A percentile compares a stretch with the other conserved stretches of the same genome.
Evolutionary conservation across 495 filamentous ascomycete species (phyloP).

Genomic region (Tuber melanosporum): DNA sequence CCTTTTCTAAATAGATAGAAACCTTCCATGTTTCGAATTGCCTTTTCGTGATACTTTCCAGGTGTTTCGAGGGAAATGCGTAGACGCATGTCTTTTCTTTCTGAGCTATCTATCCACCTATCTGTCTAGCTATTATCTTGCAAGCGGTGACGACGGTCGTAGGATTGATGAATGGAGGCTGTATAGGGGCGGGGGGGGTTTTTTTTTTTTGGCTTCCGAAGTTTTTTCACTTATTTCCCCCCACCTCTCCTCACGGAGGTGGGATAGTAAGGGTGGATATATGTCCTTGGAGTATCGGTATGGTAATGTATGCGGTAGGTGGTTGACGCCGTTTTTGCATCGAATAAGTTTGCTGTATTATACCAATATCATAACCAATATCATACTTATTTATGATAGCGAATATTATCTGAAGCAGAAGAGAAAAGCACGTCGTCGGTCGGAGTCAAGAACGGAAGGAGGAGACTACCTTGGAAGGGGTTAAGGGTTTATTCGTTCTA

Average conservation of each 20-base stretch:
- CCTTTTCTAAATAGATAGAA: constrained; percentile 5
- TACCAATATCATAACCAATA: too few relatives aligned
- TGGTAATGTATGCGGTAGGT: background rate
- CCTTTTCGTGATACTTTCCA: constrained; percentile 13
- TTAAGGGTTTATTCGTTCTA: too few relatives aligned
- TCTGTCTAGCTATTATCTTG: background rate
- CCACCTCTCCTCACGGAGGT: background rate
- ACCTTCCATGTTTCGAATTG: constrained; percentile 12
- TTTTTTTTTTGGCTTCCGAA: background rate
- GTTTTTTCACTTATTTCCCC: background rate
- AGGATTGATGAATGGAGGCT: background rate
- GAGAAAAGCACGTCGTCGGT: too few relatives aligned
- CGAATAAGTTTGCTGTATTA: background rate
- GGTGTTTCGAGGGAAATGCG: background rate
- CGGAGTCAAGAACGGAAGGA: too few relatives aligned
- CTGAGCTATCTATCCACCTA: background rate
- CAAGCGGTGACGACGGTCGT: background rate
- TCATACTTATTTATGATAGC: too few relatives aligned
- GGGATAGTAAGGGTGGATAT: background rate
- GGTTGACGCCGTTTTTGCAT: background rate
- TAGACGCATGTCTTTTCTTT: background rate
- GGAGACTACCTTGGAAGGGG: too few relatives aligned
- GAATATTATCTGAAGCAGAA: too few relatives aligned
- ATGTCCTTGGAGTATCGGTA: background rate
- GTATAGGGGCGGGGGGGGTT: background rate